Percentiles rank a stretch among this genome's conserved stretches.
These are phyloP conservation scores for Russula earlei DNA, from an alignment of 768 basidiomycete species.

Conservation along the genomic window DNA sequence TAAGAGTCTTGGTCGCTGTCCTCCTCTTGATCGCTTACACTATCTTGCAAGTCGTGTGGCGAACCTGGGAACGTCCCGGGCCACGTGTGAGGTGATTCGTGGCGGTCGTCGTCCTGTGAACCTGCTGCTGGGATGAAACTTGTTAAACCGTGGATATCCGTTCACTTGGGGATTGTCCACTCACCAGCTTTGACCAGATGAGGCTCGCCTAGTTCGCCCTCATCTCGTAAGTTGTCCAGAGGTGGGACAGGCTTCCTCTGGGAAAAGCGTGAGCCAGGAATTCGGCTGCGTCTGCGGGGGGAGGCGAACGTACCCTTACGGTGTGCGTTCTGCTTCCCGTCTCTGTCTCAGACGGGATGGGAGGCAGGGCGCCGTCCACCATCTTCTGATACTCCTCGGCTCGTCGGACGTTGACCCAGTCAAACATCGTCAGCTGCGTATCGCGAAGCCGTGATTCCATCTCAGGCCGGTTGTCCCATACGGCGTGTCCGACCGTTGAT, in stretches of 20 bases:
- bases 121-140: constrained; percentile 1
- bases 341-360: constrained; percentile 2
- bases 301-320: constrained; percentile 10
- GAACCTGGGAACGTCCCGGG: constrained; percentile 4
- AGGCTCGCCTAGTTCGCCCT: neutral
- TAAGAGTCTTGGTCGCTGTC: constrained; percentile 17
- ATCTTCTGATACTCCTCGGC: constrained; percentile 5
- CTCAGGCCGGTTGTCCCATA: constrained; percentile 7
- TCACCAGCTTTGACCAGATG: constrained; percentile 7
- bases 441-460: constrained; percentile 10
- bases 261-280: too few species aligned
- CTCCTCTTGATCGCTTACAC: constrained; percentile 14
- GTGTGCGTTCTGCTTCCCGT: constrained; percentile 3
- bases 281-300: neutral
- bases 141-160: constrained; percentile 1
- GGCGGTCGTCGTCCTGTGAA: neutral
- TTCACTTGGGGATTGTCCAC: neutral
- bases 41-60: constrained; percentile 12
- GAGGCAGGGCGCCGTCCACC: constrained; percentile 11
- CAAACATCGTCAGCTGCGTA: constrained; percentile 11
- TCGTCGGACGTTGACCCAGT: constrained; percentile 15
- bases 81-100: constrained; percentile 14
- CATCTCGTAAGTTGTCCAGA: constrained; percentile 12
- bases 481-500: neutral
- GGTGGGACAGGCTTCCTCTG: constrained; percentile 18